These are phyloP conservation scores for Graphilbum fragrans DNA, from an alignment of 2,329 filamentous ascomycete species.

Conservation along the genomic window DNA sequence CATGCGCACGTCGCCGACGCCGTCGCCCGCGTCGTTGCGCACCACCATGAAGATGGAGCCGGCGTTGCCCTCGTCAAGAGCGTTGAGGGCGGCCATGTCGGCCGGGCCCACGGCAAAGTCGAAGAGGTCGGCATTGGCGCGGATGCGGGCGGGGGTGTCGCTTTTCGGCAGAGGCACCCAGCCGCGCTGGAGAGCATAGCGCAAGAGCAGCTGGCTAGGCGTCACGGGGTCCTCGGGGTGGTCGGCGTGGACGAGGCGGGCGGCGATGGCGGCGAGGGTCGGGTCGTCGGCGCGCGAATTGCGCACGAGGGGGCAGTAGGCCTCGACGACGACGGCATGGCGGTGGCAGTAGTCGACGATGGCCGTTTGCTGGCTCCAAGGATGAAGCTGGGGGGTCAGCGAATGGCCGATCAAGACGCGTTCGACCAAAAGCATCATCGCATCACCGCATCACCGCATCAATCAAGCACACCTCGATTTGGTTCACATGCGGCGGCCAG, in stretches of 20 bases:
- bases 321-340: conserved; percentile 46
- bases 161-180: conserved; percentile 67
- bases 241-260: conserved; percentile 58
- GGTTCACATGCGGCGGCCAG: conserved; percentile 38
- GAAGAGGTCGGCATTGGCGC: conserved; percentile 31
- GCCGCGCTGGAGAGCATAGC: conserved; percentile 74
- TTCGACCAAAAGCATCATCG: too few relatives aligned
- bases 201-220: conserved; percentile 67
- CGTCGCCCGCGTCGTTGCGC: neutral
- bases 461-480: conserved; percentile 52
- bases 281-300: conserved; percentile 48
- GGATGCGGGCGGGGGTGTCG: conserved; percentile 44
- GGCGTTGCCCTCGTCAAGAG: neutral
- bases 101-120: neutral
- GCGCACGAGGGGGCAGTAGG: conserved; percentile 50
- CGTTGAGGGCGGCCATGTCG: neutral
- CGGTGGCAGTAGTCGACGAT: conserved; percentile 45
- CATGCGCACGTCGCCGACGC: too few relatives aligned
- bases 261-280: conserved; percentile 49
- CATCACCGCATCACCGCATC: too few relatives aligned
- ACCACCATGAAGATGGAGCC: neutral
- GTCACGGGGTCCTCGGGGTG: too few relatives aligned
- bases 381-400: conserved; percentile 38
- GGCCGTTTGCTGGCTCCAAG: conserved; percentile 48
- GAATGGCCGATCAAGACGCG: too few relatives aligned